phyloP scores from a whole-genome alignment of 1,284 basidiomycete species.

The Ganoderma sp. region DNA sequence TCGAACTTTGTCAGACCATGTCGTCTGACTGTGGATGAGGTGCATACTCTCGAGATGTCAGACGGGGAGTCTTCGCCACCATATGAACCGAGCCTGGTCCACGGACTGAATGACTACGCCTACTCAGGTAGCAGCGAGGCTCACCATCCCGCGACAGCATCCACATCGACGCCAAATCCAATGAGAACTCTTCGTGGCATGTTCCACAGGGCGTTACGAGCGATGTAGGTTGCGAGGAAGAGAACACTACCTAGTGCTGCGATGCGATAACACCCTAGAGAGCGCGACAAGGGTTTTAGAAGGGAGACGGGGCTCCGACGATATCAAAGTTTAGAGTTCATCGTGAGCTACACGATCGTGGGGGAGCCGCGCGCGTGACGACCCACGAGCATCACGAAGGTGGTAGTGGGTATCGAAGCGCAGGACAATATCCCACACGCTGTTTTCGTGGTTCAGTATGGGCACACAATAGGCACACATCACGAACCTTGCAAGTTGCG shows the following conservation, averaged over 20 bases:
- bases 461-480: no score
- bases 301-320: background rate
- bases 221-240: no score
- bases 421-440: background rate
- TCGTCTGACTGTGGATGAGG: conserved; percentile 7
- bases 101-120: background rate
- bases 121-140: background rate
- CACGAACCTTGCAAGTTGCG: background rate
- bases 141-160: conserved; percentile 44
- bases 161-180: conserved; percentile 44
- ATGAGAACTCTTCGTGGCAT: conserved; percentile 43
- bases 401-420: background rate
- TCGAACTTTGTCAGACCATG: background rate
- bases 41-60: conserved; percentile 63
- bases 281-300: background rate
- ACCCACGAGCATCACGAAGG: no score
- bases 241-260: no score
- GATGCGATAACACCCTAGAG: background rate
- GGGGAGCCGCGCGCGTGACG: background rate
- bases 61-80: conserved; percentile 70
- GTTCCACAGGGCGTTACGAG: no score
- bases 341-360: background rate
- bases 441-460: background rate
- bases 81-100: conserved; percentile 68
- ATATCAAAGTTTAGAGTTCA: background rate